phyloP scores from a whole-genome alignment of 768 basidiomycete species.

The Pisolithus tinctorius region DNA sequence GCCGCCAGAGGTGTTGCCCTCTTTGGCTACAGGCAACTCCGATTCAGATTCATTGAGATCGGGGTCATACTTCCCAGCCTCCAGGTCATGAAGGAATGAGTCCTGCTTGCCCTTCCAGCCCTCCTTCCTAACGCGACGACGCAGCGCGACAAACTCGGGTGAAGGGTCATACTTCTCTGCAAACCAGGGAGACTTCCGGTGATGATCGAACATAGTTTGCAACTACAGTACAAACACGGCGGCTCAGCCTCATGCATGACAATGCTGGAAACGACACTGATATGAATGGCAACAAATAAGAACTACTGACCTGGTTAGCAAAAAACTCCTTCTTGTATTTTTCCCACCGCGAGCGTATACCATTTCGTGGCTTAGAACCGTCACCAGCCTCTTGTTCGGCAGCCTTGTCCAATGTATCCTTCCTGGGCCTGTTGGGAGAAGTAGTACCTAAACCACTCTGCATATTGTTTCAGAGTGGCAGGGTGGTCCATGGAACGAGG shows the following conservation, averaged over 20 bases:
- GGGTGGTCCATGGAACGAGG: conserved; percentile 80
- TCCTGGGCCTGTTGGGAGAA: conserved; percentile 72
- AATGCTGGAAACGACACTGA: conserved; percentile 10
- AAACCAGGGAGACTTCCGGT: conserved; percentile 95
- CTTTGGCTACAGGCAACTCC: conserved; percentile 49
- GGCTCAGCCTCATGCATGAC: conserved; percentile 17
- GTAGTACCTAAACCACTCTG: conserved; percentile 80
- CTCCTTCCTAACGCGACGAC: conserved; percentile 72
- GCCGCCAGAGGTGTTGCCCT: conserved; percentile 34
- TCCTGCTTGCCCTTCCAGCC: conserved; percentile 76
- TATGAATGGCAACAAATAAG: conserved; percentile 9
- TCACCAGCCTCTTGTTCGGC: conserved; percentile 80
- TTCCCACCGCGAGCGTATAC: conserved; percentile 81
- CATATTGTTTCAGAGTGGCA: conserved; percentile 75
- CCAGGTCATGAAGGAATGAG: conserved; percentile 72
- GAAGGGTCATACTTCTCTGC: conserved; percentile 88
- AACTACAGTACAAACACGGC: conserved; percentile 56
- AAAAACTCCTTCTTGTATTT: conserved; percentile 91
- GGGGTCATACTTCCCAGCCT: conserved; percentile 81
- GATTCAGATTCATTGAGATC: conserved; percentile 57
- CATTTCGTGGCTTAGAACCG: conserved; percentile 76
- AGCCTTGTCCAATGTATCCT: conserved; percentile 77
- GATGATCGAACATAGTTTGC: conserved; percentile 92
- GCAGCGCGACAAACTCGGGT: conserved; percentile 61
- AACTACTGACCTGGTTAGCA: conserved; percentile 71